phyloP scores from a whole-genome alignment of 2,329 filamentous ascomycete genomes.

The Penicillium palitans region DNA sequence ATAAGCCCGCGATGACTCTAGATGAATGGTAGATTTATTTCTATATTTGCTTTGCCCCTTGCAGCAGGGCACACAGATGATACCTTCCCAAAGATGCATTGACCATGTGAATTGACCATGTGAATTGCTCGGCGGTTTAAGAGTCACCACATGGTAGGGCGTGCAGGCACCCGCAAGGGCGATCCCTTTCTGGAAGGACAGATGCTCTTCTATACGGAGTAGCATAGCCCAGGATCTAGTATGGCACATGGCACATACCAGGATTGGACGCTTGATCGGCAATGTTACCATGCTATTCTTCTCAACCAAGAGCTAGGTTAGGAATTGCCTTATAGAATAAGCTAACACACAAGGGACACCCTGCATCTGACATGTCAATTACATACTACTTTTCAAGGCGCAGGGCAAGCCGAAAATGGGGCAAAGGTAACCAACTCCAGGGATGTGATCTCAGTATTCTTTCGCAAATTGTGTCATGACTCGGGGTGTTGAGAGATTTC shows the following conservation, averaged over 20 bases:
- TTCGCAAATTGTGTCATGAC: conserved; percentile 1
- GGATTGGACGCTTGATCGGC: neutral
- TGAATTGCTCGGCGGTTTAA: neutral
- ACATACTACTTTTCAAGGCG: neutral
- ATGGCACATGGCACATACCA: neutral
- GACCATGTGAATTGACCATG: neutral
- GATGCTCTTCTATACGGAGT: neutral
- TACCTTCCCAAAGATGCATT: neutral
- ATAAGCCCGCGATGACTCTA: neutral
- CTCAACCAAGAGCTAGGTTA: neutral
- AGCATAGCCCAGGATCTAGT: neutral
- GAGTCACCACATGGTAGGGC: neutral
- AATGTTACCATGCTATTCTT: neutral
- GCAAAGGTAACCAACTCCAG: too few relatives aligned
- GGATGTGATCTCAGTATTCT: neutral
- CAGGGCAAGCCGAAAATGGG: neutral
- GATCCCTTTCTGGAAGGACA: neutral
- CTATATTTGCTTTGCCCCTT: neutral
- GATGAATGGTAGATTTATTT: neutral
- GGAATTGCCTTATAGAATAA: neutral
- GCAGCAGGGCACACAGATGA: neutral
- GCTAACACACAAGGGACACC: neutral
- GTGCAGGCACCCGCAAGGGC: neutral
- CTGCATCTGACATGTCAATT: conserved; percentile 2
- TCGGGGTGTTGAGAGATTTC: neutral